Conservation (phyloP, 2,329 filamentous ascomycete species). For the Aspergillus oerlinghausenensis region DNA sequence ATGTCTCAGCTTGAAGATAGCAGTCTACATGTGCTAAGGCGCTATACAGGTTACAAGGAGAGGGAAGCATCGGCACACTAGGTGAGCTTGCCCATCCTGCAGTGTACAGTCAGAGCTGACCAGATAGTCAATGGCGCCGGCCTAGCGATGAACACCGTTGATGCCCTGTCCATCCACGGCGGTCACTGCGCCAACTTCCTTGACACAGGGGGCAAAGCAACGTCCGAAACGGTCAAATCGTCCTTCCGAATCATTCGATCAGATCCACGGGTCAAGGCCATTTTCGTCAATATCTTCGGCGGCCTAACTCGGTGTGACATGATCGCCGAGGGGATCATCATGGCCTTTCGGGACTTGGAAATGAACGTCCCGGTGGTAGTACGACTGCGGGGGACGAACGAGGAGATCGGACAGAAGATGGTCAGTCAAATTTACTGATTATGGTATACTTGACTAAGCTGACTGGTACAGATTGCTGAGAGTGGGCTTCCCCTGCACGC, state of each 20-base stretch:
- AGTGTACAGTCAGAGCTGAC: conserved; percentile 1
- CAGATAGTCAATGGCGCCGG: conserved; percentile 73
- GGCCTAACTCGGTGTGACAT: conserved; percentile 71
- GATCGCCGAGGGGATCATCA: conserved; percentile 70
- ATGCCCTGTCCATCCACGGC: conserved; percentile 65
- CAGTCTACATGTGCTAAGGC: not conserved
- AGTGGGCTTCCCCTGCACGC: conserved; percentile 65
- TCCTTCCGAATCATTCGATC: conserved; percentile 69
- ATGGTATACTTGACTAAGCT: conserved; percentile 7
- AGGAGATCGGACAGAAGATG: conserved; percentile 64
- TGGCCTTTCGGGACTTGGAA: conserved; percentile 66
- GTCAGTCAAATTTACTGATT: conserved; percentile 29
- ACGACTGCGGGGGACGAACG: conserved; percentile 69
- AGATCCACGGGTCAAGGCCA: conserved; percentile 67
- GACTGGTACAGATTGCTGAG: conserved; percentile 50
- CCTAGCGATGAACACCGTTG: conserved; percentile 85
- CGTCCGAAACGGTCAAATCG: conserved; percentile 70
- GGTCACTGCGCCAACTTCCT: conserved; percentile 77
- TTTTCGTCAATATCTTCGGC: conserved; percentile 69
- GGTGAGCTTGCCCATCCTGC: conserved; percentile 26
- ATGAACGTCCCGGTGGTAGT: conserved; percentile 72
- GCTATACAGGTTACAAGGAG: conserved; percentile 38
- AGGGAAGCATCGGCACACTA: conserved; percentile 69
- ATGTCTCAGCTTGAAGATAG: conserved; percentile 18
- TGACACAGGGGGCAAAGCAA: conserved; percentile 86